Evolutionary conservation across 2,329 filamentous ascomycete species (phyloP).

Genomic region (Clathrospora elynae): DNA sequence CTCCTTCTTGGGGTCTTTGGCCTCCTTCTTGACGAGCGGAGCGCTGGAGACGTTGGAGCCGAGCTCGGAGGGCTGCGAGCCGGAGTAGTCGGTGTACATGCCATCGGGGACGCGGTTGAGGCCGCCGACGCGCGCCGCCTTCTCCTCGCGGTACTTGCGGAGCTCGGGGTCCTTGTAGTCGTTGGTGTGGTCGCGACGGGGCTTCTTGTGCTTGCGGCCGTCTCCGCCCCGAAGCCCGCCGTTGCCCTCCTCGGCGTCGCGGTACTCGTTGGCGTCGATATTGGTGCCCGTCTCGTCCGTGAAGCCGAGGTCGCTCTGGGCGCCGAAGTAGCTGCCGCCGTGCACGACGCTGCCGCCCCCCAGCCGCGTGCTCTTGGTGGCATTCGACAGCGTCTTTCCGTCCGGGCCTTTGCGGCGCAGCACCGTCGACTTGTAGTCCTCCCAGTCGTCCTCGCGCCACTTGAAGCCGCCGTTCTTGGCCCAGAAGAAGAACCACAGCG

Average conservation of each 20-base stretch:
- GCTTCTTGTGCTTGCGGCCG: slow-evolving; percentile 51
- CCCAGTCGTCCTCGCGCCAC: slow-evolving; percentile 87
- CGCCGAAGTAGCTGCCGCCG: slow-evolving; percentile 57
- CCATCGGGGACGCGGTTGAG: slow-evolving; percentile 83
- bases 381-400: slow-evolving; percentile 81
- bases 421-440: slow-evolving; percentile 97
- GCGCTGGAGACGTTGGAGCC: slow-evolving; percentile 50
- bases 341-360: slow-evolving; percentile 85
- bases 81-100: slow-evolving; percentile 76
- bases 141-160: slow-evolving; percentile 83
- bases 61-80: slow-evolving; percentile 67
- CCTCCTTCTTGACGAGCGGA: slow-evolving; percentile 53
- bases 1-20: slow-evolving; percentile 48
- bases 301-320: slow-evolving; percentile 49
- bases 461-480: slow-evolving; percentile 94
- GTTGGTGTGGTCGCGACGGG: slow-evolving; percentile 60
- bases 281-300: slow-evolving; percentile 54
- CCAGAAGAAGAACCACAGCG: slow-evolving; percentile 97
- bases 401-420: slow-evolving; percentile 86
- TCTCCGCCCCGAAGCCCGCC: slow-evolving; percentile 50
- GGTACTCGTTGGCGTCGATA: slow-evolving; percentile 50
- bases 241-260: slow-evolving; percentile 50
- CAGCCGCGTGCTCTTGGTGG: slow-evolving; percentile 78
- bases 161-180: slow-evolving; percentile 65
- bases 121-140: slow-evolving; percentile 83